Evolutionary conservation across 768 basidiomycete species (phyloP), one percentile per base, ranked within the genome.

Genomic region (Lactarius indigo): DNA sequence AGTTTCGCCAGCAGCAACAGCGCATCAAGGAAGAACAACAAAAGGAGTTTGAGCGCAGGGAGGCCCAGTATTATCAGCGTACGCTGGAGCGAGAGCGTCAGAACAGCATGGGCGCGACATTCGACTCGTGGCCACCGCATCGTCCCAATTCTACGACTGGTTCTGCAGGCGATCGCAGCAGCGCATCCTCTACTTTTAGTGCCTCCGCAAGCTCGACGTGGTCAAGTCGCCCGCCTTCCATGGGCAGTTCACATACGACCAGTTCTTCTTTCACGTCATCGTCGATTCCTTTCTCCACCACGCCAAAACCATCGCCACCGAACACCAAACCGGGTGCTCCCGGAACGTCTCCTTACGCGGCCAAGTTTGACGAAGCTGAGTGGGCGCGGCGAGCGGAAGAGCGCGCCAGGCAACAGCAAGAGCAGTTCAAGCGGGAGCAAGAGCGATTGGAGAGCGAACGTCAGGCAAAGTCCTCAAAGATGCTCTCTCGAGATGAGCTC

Each of bases 371-470:
- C 13, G 83, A 87, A 68, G 79, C 81, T 5, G 87, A 89, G 61
- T 86, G 88, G 83, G 78, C 81, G 23, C 84, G 87, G 35, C 84
- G 84, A 18, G 86, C 88, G 68, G 85, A 82, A 26, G 87, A 90
- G 71, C 83, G 86, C 35, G 83, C 83, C 33, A 81, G 84, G 56
- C 79, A 82, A 66, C 90, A 89, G 73, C 85, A 88, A 72, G 89
- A 90, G 78, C 79, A 79, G 63, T 91, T 90, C 77, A 83, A 83
- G 54, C 80, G 80, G 65, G 87, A 90, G 74, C 88, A 91, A 73
- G 87, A 88, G 74, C 79, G 81, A 54, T 52, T 82, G 61, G 79
- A 85, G 55, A 80, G 79, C 68, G 81, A 83, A 66, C 77, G 82
- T 54, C 77, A 77, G 63, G 70, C 76, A 6, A 78, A 71, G 65